Percentiles rank a stretch among this genome's conserved stretches.
Evolutionary conservation across 257 asterid genomes (phyloP).

Genomic region (Solanum verrucosum): DNA sequence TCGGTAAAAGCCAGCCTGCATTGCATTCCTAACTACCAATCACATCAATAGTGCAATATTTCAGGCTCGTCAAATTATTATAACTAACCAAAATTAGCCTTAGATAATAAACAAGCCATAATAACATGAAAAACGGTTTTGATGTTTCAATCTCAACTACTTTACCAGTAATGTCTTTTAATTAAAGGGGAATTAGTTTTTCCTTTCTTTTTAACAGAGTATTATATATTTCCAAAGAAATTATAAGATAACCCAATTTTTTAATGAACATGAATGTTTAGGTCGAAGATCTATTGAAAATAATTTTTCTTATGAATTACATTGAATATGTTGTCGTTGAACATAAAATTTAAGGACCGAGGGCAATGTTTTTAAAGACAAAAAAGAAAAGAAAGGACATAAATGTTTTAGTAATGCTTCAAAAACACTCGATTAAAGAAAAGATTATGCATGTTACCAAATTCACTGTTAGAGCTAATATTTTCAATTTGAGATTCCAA

Average conservation of each 20-base stretch:
- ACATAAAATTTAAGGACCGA: too few species aligned
- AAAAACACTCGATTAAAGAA: conserved; percentile 13
- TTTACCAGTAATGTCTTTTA: neutral
- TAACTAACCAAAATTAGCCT: neutral
- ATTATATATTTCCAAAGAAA: too few species aligned
- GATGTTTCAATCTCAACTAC: conserved; percentile 8
- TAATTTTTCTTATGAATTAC: neutral
- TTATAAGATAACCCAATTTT: too few species aligned
- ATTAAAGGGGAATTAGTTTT: neutral
- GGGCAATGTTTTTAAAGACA: neutral
- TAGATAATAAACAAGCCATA: neutral
- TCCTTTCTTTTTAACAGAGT: neutral
- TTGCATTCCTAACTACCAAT: neutral
- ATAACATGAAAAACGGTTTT: neutral
- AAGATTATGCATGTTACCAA: conserved; percentile 7
- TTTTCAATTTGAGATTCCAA: neutral
- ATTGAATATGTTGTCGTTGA: neutral
- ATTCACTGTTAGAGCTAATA: conserved; percentile 5
- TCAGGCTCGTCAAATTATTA: neutral
- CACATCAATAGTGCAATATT: neutral
- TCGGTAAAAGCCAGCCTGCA: neutral
- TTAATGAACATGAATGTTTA: too few species aligned
- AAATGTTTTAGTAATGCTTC: conserved; percentile 5
- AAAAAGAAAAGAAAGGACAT: neutral
- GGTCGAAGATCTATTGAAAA: neutral